These are phyloP conservation scores for Spizellomyces punctatus DNA, from an alignment of 192 early-diverging fungal species.

Conservation along the genomic window DNA sequence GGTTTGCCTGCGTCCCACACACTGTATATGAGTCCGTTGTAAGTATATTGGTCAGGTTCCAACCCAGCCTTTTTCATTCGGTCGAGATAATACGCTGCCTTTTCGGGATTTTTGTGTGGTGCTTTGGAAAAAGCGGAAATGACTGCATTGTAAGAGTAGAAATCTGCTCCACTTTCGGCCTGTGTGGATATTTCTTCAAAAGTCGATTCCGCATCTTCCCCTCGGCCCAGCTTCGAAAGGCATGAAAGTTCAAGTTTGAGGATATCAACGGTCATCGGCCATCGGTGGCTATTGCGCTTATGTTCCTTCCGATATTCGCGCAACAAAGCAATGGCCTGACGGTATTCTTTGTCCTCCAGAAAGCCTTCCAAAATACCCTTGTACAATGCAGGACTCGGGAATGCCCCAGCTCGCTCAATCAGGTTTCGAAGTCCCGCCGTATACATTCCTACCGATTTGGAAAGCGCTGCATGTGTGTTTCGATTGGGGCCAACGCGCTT, in stretches of 20 bases:
- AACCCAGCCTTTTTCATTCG: neutral
- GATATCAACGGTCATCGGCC: neutral
- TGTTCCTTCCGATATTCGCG: slow-evolving; percentile 7
- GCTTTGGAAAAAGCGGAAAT: neutral
- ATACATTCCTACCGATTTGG: neutral
- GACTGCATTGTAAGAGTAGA: neutral
- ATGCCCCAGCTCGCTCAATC: slow-evolving; percentile 1
- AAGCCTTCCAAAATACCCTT: slow-evolving; percentile 8
- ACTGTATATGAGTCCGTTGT: neutral
- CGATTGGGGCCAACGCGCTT: neutral
- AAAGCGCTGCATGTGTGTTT: neutral
- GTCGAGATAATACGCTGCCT: neutral
- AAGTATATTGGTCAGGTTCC: neutral
- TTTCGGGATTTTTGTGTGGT: neutral
- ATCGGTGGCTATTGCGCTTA: neutral
- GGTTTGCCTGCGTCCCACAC: slow-evolving; percentile 5
- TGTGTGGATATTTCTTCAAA: neutral
- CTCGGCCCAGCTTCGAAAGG: neutral
- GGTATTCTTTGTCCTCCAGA: neutral
- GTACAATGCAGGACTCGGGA: neutral
- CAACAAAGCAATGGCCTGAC: slow-evolving; percentile 2
- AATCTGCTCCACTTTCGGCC: neutral
- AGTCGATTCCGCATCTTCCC: neutral
- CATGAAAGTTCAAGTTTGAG: neutral
- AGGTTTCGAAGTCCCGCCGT: neutral